phyloP scores from a whole-genome alignment of 2,329 filamentous ascomycete genomes.

The Penicillium sp. region DNA sequence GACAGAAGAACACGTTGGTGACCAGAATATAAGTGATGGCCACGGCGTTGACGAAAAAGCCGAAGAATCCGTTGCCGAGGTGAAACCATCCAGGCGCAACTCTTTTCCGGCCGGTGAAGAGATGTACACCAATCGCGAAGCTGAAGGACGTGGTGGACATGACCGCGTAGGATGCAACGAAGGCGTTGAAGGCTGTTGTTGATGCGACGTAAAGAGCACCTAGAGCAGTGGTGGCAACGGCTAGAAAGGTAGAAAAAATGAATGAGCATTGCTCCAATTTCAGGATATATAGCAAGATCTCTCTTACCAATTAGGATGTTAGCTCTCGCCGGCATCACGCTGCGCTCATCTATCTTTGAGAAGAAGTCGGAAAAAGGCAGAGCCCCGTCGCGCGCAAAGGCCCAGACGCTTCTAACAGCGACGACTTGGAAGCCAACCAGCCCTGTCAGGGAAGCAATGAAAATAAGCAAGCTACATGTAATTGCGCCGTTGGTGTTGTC shows the following conservation, averaged over 20 bases:
- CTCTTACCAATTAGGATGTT: conserved; percentile 9
- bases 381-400: conserved; percentile 9
- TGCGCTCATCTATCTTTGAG: conserved; percentile 10
- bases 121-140: conserved; percentile 7
- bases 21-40: conserved; percentile 9
- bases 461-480: conserved; percentile 7
- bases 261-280: background rate
- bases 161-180: conserved; percentile 10
- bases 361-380: conserved; percentile 10
- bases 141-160: conserved; percentile 9
- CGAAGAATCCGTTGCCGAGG: conserved; percentile 8
- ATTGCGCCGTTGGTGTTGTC: conserved; percentile 3
- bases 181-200: conserved; percentile 5
- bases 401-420: conserved; percentile 8
- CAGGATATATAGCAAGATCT: too few species aligned
- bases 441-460: conserved; percentile 6
- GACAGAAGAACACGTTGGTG: conserved; percentile 9
- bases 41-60: conserved; percentile 5
- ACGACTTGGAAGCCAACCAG: conserved; percentile 7
- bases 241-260: background rate
- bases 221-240: conserved; percentile 4
- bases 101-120: conserved; percentile 11
- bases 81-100: conserved; percentile 9
- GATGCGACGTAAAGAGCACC: conserved; percentile 11
- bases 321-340: conserved; percentile 8